Percentiles rank a stretch among this genome's conserved stretches.
These are phyloP conservation scores for Multifurca ochricompacta DNA, from an alignment of 768 basidiomycete species.

Conservation along the genomic window DNA sequence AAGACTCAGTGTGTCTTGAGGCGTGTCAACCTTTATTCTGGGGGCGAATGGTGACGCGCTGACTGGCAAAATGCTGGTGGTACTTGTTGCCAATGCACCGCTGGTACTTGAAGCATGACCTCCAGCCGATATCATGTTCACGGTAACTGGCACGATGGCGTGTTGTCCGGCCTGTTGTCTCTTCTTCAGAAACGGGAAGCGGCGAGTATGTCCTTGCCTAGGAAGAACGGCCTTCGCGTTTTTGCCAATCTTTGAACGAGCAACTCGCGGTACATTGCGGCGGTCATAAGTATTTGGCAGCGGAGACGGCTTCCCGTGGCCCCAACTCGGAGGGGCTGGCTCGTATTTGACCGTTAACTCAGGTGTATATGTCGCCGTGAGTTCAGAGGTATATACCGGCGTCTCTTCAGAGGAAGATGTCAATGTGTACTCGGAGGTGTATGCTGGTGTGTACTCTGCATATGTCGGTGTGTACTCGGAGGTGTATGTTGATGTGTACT, in stretches of 20 bases:
- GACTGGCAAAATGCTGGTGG: background rate
- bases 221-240: background rate
- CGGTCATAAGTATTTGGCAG: slow-evolving; percentile 1
- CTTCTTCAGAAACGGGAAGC: slow-evolving; percentile 9
- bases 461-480: background rate
- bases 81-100: background rate
- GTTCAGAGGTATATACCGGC: background rate
- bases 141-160: slow-evolving; percentile 8
- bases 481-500: background rate
- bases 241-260: slow-evolving; percentile 3
- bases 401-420: background rate
- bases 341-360: background rate
- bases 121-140: slow-evolving; percentile 8
- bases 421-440: background rate
- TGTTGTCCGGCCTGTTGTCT: slow-evolving; percentile 2
- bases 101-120: slow-evolving; percentile 4
- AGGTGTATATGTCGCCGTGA: background rate
- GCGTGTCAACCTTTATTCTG: background rate
- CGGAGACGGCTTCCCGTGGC: slow-evolving; percentile 12
- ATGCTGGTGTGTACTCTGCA: background rate
- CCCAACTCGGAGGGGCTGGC: slow-evolving; percentile 7
- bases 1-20: slow-evolving; percentile 4
- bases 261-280: slow-evolving; percentile 10
- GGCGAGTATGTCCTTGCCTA: background rate
- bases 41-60: background rate